Evolutionary conservation across 176 grass and related monocot genomes (phyloP), one percentile per base, ranked within the genome.

Genomic region (Aegilops umbellulata): DNA sequence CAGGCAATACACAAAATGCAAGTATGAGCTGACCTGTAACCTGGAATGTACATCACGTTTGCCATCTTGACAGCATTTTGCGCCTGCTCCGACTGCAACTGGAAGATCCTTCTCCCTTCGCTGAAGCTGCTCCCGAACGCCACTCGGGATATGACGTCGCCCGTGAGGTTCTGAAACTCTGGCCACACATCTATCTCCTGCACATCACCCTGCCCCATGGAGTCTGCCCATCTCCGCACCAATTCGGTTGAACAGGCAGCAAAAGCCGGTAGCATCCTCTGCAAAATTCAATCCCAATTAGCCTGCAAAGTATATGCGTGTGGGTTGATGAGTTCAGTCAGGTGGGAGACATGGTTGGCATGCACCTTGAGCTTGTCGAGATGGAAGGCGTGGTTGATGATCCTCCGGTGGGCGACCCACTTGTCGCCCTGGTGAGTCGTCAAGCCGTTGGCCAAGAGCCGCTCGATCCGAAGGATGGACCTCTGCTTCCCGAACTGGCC

Each of bases 351-450:
- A 29, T 29, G 29, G 29, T 29, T 29, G 29, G 29, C 29, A 29
- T 29, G 29, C 29, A 76, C 83, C 90, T 97, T 94, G 8, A 94
- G 64, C 60, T 91, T 97, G 8, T 97, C 90, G 34, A 89, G 15
- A 82, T 94, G 95, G 82, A 97, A 97, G 8, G 90, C 92, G 17
- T 83, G 92, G 60, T 87, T 94, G 47, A 97, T 68, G 11, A 97
- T 94, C 78, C 77, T 97, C 7, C 94, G 60, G 36, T 97, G 92
- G 16, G 65, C 72, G 25, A 30, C 83, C 95, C 92, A 94, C 82
- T 97, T 92, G 41, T 94, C 74, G 5, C 90, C 95, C 60, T 97
- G 83, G 55, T 82, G 80, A 0, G 35, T 27, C 1, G 53, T 31
- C 5, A 92, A 44, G 2, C 90, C 90, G 5, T 55, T 31, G 10